phyloP scores from a whole-genome alignment of 1,284 basidiomycete genomes.

The Ceratobasidium papillatum region DNA sequence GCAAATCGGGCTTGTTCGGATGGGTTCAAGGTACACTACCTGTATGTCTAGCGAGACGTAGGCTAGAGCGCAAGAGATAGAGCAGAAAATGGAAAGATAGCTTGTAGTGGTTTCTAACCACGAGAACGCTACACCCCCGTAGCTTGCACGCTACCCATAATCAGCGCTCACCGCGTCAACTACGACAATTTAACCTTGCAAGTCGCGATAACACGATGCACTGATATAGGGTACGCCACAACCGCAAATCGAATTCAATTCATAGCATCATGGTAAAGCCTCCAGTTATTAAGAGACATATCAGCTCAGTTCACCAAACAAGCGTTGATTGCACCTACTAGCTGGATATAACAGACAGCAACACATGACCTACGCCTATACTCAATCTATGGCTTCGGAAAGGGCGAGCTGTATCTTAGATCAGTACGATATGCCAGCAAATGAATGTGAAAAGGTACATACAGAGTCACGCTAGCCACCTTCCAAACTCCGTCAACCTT shows the following conservation, averaged over 20 bases:
- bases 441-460: not conserved
- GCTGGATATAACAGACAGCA: not conserved
- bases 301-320: slow-evolving; percentile 15
- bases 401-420: not conserved
- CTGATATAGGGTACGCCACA: not conserved
- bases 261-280: not conserved
- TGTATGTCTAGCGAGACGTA: not conserved
- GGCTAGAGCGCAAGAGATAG: not conserved
- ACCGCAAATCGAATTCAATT: slow-evolving; percentile 4
- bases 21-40: not conserved
- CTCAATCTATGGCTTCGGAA: not conserved
- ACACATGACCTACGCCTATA: not conserved
- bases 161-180: not conserved
- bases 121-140: not conserved
- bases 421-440: not conserved
- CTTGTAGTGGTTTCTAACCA: not conserved
- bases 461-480: slow-evolving; percentile 24
- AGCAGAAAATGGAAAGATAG: not conserved
- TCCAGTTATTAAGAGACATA: not conserved
- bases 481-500: slow-evolving; percentile 32
- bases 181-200: not conserved
- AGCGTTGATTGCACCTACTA: not conserved
- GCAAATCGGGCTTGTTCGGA: slow-evolving; percentile 3
- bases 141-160: not conserved
- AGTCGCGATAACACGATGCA: not conserved